These are phyloP conservation scores for Eucalyptus cladocalyx DNA, from an alignment of 345 rosid species.

Conservation along the genomic window DNA sequence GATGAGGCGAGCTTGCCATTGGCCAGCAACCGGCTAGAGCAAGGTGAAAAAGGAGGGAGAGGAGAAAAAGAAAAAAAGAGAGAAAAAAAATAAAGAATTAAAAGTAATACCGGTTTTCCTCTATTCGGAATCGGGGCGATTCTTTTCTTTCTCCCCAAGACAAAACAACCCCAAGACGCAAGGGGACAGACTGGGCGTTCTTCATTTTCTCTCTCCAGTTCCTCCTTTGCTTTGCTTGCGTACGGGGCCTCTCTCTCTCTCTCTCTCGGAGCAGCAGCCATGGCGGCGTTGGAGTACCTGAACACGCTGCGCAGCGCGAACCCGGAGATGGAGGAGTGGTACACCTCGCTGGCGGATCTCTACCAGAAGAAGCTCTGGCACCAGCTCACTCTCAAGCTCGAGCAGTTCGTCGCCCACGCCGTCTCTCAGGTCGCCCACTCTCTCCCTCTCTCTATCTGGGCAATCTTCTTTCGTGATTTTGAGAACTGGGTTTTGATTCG, in stretches of 20 bases:
- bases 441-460: neutral
- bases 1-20: too few species aligned
- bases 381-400: conserved; percentile 95
- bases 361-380: conserved; percentile 99
- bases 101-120: neutral
- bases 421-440: conserved; percentile 49
- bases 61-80: rapidly evolving
- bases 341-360: conserved; percentile 81
- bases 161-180: neutral
- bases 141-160: conserved; percentile 15
- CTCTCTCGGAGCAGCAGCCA: neutral
- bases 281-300: conserved; percentile 89
- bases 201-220: neutral
- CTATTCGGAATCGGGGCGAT: neutral
- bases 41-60: rapidly evolving
- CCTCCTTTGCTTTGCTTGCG: neutral
- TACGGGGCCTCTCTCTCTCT: neutral
- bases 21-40: rapidly evolving
- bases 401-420: conserved; percentile 80
- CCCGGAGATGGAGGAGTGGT: conserved; percentile 93
- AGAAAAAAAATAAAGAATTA: too few species aligned
- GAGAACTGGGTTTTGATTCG: neutral
- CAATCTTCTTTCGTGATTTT: neutral
- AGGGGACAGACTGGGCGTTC: neutral
- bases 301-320: conserved; percentile 50